Evolutionary conservation across 495 filamentous ascomycete genomes (phyloP), one percentile per base, ranked within the genome.

Genomic region (Penicillium desertorum): DNA sequence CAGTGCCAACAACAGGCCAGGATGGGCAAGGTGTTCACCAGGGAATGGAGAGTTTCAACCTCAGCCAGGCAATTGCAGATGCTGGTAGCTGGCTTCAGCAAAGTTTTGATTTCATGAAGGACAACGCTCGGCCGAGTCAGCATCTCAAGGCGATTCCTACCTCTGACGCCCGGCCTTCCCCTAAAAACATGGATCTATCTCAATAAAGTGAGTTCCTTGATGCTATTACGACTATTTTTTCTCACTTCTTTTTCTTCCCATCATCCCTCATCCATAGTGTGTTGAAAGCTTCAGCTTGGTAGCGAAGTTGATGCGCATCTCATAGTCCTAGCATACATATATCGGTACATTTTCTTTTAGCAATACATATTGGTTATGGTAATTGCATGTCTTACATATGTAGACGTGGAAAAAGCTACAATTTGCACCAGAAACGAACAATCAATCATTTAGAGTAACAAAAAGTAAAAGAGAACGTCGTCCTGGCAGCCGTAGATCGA

Each of bases 61-160:
- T 77, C 14, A 77, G 67, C 52, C 69, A 79, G 62, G 74, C 74
- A 0, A 76, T 79, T 34, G 74, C 70, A 3, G 76, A 79, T 57
- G 70, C 71, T 23, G 76, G 76, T 5, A 78, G 71, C 51, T 79
- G 75, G 75, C 56, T 79, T 25, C 72, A 74, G 46, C 69, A 78
- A 45, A 76, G 75, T 58, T 76, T 73, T 36, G 71, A 76, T 45
- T 64, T 77, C 19, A 67, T 68, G 43, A 70, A 64, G 14, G 69
- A 76, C 7, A 58, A 62, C 39, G 54, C 50, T 27, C 54, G 56
- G 44, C 43, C 57, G 10, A 59, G 19, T 42, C 48, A 62, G 12
- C 62, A 58, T 41, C 7, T 39, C 17, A 49, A 42, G 5, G 39
- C 62, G 9, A 41, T 64, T 29, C 62, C 58, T 23, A 58, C 57